Percentiles rank a stretch among this genome's conserved stretches.
Evolutionary conservation across 177 flowering plant species (phyloP).

Genomic region (Vitis hybrid): DNA sequence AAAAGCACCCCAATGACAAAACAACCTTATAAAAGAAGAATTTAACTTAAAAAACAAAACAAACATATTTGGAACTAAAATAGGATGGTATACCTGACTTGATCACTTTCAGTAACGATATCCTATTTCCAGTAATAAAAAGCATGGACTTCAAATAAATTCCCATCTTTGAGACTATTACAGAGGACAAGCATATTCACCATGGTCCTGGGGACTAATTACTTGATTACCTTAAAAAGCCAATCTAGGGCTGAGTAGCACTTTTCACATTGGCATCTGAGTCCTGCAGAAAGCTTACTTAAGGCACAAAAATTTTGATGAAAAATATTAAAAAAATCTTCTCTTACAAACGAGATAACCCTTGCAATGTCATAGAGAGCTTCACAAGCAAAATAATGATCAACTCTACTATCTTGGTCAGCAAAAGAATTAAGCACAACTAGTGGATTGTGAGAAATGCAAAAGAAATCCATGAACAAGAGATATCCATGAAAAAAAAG

Average conservation of each 20-base stretch:
- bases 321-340: conserved; percentile 88
- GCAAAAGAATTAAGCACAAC: conserved; percentile 85
- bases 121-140: conserved; percentile 55
- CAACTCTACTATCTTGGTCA: conserved; percentile 94
- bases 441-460: conserved; percentile 30
- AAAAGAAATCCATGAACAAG: conserved; percentile 1
- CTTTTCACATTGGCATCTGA: conserved; percentile 96
- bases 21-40: neutral
- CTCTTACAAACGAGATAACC: conserved; percentile 87
- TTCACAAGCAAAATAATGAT: conserved; percentile 96
- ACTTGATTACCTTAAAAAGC: conserved; percentile 73
- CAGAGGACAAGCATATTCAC: neutral
- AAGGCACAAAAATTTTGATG: conserved; percentile 94
- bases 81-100: conserved; percentile 65
- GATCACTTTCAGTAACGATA: conserved; percentile 97
- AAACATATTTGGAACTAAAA: conserved; percentile 6
- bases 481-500: neutral
- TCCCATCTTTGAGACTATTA: neutral
- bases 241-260: conserved; percentile 97
- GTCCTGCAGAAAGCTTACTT: conserved; percentile 90
- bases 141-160: neutral
- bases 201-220: neutral
- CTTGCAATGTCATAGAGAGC: conserved; percentile 97
- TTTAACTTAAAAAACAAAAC: neutral
- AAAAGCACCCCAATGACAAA: conserved; percentile 3